phyloP scores from a whole-genome alignment of 2,329 filamentous ascomycete species.

The Xylaria sp. region DNA sequence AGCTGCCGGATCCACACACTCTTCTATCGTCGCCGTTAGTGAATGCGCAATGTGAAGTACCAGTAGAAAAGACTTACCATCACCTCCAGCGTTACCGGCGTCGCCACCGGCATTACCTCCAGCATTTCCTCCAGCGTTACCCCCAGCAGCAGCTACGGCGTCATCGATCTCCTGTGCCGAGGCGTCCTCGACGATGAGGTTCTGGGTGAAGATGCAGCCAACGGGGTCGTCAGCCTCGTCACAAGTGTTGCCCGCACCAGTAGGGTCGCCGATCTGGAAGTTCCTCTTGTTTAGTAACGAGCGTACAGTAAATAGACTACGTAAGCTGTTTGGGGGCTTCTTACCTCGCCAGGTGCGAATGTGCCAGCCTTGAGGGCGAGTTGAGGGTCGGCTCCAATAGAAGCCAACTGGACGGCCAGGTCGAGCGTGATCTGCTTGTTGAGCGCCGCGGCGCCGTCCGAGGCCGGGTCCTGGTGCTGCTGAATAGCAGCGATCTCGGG shows the following conservation, averaged over 20 bases:
- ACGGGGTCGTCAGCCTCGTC: constrained; percentile 58
- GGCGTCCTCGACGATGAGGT: constrained; percentile 65
- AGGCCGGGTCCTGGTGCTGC: constrained; percentile 76
- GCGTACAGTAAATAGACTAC: no score
- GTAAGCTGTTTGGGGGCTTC: constrained; percentile 45
- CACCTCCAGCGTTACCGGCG: constrained; percentile 10
- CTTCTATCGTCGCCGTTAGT: neutral
- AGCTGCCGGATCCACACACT: constrained; percentile 21
- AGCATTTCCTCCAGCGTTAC: no score
- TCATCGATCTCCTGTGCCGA: constrained; percentile 63
- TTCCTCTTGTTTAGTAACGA: constrained; percentile 13
- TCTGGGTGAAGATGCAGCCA: constrained; percentile 67
- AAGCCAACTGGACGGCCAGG: constrained; percentile 68
- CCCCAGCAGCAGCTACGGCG: constrained; percentile 55
- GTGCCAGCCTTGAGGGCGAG: constrained; percentile 70
- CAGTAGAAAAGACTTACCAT: neutral
- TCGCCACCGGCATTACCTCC: neutral
- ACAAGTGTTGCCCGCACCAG: constrained; percentile 63
- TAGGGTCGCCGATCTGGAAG: constrained; percentile 49
- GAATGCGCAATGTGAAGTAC: neutral
- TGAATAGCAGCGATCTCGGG: constrained; percentile 71
- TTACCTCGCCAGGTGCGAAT: constrained; percentile 68
- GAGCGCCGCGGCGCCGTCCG: constrained; percentile 61
- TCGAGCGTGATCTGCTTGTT: constrained; percentile 71
- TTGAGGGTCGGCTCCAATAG: constrained; percentile 70